phyloP scores from a whole-genome alignment of 2,329 filamentous ascomycete species.

The Diaporthe sp. region DNA sequence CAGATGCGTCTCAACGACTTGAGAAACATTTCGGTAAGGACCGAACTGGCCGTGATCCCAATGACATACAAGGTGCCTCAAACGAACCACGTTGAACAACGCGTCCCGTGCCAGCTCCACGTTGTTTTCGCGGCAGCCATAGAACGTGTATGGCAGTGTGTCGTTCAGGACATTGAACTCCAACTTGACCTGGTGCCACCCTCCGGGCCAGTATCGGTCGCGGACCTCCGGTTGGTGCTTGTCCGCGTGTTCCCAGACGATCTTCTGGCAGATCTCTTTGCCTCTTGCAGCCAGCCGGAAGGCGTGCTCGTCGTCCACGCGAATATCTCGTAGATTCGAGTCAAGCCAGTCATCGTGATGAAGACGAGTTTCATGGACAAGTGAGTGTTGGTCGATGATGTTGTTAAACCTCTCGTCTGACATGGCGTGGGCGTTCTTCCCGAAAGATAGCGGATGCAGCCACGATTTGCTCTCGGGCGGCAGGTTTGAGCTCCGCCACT shows the following conservation, averaged over 20 bases:
- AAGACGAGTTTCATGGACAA: neutral
- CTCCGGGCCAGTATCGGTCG: neutral
- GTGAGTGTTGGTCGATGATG: neutral
- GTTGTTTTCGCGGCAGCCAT: neutral
- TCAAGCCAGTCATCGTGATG: neutral
- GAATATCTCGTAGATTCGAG: neutral
- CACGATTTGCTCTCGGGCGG: neutral
- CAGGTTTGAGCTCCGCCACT: neutral
- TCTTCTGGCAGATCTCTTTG: neutral
- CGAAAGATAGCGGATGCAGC: neutral
- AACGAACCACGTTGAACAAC: neutral
- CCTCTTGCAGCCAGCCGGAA: neutral
- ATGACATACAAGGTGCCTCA: neutral
- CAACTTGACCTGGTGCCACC: neutral
- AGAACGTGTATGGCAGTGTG: too few species aligned
- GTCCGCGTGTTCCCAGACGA: neutral
- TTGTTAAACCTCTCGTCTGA: neutral
- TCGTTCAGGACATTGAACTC: neutral
- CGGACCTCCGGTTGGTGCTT: neutral
- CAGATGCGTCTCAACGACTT: neutral
- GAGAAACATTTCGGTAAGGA: fast-evolving
- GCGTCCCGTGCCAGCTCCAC: fast-evolving
- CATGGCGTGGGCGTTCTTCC: neutral
- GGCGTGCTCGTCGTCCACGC: neutral
- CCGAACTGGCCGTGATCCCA: neutral